Evolutionary conservation across 139 green algal species (phyloP).

Genomic region (Coccomyxa sp.): DNA sequence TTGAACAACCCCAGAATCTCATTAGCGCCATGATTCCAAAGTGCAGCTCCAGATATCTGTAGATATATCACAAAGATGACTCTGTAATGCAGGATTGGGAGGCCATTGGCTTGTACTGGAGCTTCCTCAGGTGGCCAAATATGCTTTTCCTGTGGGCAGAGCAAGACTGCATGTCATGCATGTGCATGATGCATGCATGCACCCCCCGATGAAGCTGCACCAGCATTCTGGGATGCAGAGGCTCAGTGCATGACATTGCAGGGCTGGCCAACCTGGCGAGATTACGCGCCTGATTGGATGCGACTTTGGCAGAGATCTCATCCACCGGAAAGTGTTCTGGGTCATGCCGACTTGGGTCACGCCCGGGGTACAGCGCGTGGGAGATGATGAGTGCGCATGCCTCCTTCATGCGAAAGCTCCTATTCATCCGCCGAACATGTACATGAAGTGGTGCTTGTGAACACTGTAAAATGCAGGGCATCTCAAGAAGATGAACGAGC

Average conservation of each 20-base stretch:
- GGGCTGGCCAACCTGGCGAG: not conserved
- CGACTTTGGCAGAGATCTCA: not conserved
- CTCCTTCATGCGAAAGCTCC: not conserved
- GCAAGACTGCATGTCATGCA: not conserved
- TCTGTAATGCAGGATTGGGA: not conserved
- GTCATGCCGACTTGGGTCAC: not conserved
- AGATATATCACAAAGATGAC: no score
- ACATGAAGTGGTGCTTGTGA: no score
- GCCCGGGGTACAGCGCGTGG: conserved; percentile 20
- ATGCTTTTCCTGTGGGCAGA: not conserved
- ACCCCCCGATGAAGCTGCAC: no score
- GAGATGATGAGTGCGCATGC: not conserved
- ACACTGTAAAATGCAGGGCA: no score
- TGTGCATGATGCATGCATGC: not conserved
- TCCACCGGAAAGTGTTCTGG: not conserved
- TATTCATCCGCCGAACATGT: no score
- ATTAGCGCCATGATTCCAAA: no score
- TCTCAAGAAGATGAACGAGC: no score
- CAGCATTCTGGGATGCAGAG: no score
- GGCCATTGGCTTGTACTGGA: not conserved
- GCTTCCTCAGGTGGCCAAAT: not conserved
- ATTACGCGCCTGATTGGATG: not conserved
- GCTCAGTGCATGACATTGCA: not conserved
- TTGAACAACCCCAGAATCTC: no score
- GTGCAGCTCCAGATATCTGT: no score